Conservation (phyloP, 176 grass and related monocot species). For the Aegilops longissima region DNA sequence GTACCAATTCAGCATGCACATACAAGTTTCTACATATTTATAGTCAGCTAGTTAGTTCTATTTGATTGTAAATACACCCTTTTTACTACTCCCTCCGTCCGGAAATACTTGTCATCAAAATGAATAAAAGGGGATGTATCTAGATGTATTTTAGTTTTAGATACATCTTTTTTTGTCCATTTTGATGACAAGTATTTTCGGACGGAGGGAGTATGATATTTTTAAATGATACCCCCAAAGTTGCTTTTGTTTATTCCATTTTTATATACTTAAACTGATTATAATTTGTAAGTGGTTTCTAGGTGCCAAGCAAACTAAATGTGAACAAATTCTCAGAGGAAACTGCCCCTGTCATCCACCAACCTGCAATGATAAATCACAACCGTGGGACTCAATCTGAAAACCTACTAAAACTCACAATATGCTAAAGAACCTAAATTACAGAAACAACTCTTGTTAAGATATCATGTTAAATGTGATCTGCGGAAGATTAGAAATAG, state of each 20-base stretch:
- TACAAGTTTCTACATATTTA: background rate
- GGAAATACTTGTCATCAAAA: no score
- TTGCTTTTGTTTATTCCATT: constrained; percentile 13
- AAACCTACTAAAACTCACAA: background rate
- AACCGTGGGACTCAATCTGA: background rate
- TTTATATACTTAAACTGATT: constrained; percentile 1
- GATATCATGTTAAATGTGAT: background rate
- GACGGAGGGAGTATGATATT: background rate
- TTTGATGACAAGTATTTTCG: no score
- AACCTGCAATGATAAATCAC: constrained; percentile 1
- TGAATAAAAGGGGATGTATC: no score
- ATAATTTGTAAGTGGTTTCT: background rate
- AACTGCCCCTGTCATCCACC: background rate
- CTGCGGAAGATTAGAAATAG: background rate
- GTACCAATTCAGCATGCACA: background rate
- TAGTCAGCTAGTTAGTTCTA: background rate
- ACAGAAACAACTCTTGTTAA: background rate
- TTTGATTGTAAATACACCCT: background rate
- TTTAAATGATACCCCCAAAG: background rate
- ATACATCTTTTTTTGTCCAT: no score
- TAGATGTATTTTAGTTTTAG: no score
- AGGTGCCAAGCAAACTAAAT: background rate
- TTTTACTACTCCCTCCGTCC: background rate
- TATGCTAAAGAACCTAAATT: constrained; percentile 6
- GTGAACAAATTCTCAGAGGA: background rate